Base-by-base conservation (phyloP, 176 grass and related monocot genomes). In the Bolboschoenus planiculmis region DNA sequence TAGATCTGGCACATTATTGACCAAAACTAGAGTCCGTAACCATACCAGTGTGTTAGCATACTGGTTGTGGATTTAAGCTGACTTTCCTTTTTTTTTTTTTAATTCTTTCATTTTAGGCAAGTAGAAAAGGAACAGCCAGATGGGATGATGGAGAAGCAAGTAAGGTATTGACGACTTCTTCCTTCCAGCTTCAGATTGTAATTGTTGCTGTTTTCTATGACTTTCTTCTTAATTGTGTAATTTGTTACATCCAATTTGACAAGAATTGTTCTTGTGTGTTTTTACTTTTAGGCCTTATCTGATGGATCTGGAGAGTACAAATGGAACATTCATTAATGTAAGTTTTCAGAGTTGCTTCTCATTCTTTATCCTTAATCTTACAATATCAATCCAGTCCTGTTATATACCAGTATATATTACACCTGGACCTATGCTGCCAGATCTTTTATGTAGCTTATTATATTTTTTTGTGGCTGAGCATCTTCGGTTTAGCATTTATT, bases 231-330 rank as follows among this genome's bases (percentile, higher is more conserved):
- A 44, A 79, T 43, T 55, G 2, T 81, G 78, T 75, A 51, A 60
- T 13, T 80, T 74, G 21, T 10, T 36, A 83, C n/a, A 46, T 76
- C 26, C 44, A 33, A 48, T 20, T 66, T 36, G 53, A 66, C 44
- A 24, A 65, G 33, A 20, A 65, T 5, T 64, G 21, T 48, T 74
- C 43, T 20, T 1, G 40, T 7, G 11, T 30, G 42, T 58, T 84
- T 18, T 79, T 84, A 23, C 72, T 75, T 15, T 57, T 75, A 95
- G 92, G 76, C 96, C 96, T 87, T 95, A 93, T 78, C 18, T 99
- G 39, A 99, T 99, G 92, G 96, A 99, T 83, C 91, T 99, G 55
- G 92, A 92, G 53, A 99, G 92, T 85, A 95, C 96, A 56, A 95
- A 99, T 87, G 91, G 93, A 40, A 93, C 91, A 13, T 99, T 89